A percentile compares a stretch with the other conserved stretches of the same genome.
Conservation (phyloP, 2,329 filamentous ascomycete genomes). For the Trichoderma sp. region DNA sequence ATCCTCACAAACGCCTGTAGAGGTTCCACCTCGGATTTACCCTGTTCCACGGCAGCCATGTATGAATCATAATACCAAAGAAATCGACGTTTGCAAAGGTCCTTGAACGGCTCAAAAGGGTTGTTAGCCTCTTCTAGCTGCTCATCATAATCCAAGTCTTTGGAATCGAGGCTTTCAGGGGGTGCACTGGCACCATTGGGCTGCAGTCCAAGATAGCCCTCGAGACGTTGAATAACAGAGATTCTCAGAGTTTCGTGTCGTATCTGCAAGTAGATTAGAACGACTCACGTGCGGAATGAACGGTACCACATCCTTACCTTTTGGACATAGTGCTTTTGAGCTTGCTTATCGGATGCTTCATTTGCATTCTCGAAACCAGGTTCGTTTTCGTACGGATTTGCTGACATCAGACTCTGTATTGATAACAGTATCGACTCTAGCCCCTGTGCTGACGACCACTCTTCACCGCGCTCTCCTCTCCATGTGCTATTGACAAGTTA, state of each 20-base stretch:
- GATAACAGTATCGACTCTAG: constrained; percentile 92
- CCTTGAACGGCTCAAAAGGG: constrained; percentile 81
- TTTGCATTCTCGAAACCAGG: constrained; percentile 84
- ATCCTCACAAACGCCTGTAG: constrained; percentile 69
- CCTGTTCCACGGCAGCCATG: constrained; percentile 65
- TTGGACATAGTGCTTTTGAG: constrained; percentile 70
- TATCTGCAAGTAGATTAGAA: constrained; percentile 55
- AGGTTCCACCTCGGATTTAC: constrained; percentile 60
- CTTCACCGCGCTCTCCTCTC: constrained; percentile 83
- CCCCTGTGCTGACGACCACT: constrained; percentile 96
- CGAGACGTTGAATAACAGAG: constrained; percentile 79
- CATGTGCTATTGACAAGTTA: constrained; percentile 66
- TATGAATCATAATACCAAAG: constrained; percentile 96
- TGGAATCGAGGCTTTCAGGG: constrained; percentile 24
- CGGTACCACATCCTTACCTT: constrained; percentile 52
- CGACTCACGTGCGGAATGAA: not conserved
- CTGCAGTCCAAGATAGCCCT: constrained; percentile 70
- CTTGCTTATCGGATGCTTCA: constrained; percentile 64
- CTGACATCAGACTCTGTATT: constrained; percentile 93
- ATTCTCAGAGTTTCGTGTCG: constrained; percentile 86
- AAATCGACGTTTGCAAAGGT: constrained; percentile 86
- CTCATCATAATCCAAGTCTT: constrained; percentile 44
- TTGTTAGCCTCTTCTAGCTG: constrained; percentile 52
- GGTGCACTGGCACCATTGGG: constrained; percentile 41
- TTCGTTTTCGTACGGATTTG: constrained; percentile 94